These are phyloP conservation scores for Homolaphlyctis polyrhiza DNA, from an alignment of 371 early-diverging fungal species.

Conservation along the genomic window DNA sequence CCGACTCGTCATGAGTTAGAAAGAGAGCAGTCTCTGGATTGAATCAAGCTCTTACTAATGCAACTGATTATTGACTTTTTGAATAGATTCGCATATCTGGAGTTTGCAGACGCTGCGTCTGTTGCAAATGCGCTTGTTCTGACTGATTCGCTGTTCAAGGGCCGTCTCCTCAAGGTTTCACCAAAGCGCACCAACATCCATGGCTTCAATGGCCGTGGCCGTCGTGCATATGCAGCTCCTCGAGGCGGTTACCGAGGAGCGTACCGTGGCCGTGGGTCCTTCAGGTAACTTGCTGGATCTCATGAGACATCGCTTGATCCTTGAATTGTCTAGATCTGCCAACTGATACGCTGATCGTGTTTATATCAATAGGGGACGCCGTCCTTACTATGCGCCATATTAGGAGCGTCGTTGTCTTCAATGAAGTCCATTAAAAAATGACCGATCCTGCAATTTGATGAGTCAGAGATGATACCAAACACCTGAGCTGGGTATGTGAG, in stretches of 20 bases:
- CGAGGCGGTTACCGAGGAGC: conserved; percentile 18
- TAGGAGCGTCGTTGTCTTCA: neutral
- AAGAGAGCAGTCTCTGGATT: neutral
- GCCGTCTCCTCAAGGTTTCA: conserved; percentile 80
- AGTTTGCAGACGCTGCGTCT: conserved; percentile 83
- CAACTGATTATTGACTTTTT: neutral
- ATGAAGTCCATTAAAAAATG: neutral
- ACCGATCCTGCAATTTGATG: neutral
- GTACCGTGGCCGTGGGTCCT: neutral
- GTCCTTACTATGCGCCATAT: conserved; percentile 2
- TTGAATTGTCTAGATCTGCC: no score
- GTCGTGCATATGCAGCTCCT: conserved; percentile 64
- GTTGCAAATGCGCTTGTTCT: conserved; percentile 85
- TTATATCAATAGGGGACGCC: neutral
- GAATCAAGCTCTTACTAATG: neutral
- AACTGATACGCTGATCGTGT: no score
- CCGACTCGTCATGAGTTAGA: neutral
- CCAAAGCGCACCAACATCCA: conserved; percentile 97
- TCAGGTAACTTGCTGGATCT: no score
- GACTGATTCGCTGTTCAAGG: conserved; percentile 86
- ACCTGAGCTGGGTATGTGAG: neutral
- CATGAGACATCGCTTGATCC: no score
- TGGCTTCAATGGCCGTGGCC: conserved; percentile 64
- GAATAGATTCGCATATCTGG: conserved; percentile 81
- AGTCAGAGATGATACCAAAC: neutral